Base-by-base conservation (phyloP, 192 early-diverging fungal genomes). In the Podila clonocystis region DNA sequence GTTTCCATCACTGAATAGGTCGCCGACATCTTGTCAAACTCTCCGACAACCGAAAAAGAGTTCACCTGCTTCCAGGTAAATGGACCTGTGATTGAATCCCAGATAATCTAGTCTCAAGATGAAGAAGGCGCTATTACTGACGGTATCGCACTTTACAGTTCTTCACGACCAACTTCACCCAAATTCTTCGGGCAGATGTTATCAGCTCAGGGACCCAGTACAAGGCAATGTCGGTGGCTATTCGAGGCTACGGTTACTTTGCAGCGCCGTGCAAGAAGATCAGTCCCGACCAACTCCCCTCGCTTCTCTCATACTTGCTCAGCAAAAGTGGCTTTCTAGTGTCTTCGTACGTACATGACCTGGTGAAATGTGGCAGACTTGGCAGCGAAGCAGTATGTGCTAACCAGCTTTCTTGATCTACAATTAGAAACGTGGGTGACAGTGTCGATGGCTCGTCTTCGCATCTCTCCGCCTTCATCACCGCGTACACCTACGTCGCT, bases 201-300 rank as follows among this genome's bases (percentile, higher is more conserved):
- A 61, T 60, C 41, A 29, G 34, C 55, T 68, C 63, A 68, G 26
- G 58, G 48, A 31, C 79, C 66, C 61, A 68, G 70, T 62, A 82
- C 83, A 85, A 79, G 45, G 85, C 85, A 33, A 65, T 92, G 26
- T 92, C 92, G 4, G 80, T 92, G 0, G 90, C 90, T n/a, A 86
- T 95, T 57, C 86, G 89, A 63, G 91, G 90, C 22, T 87, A 91
- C 62, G 93, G 93, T 9, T 87, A 91, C 61, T 90, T 95, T 71
- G 87, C 92, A 2, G 82, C 76, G 15, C 89, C 87, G 20, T 90
- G 85, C 66, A 90, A 83, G 49, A 80, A 87, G 8, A 72, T 89
- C 50, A 70, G 75, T 2, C 80, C 76, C 33, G 85, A 82, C 17
- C 73, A 77, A n/a, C 70, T 91, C 9, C 67, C 80, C 20, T 24